Evolutionary conservation across 345 rosid species (phyloP), one percentile per base, ranked within the genome.

Genomic region (Trapa incisa): DNA sequence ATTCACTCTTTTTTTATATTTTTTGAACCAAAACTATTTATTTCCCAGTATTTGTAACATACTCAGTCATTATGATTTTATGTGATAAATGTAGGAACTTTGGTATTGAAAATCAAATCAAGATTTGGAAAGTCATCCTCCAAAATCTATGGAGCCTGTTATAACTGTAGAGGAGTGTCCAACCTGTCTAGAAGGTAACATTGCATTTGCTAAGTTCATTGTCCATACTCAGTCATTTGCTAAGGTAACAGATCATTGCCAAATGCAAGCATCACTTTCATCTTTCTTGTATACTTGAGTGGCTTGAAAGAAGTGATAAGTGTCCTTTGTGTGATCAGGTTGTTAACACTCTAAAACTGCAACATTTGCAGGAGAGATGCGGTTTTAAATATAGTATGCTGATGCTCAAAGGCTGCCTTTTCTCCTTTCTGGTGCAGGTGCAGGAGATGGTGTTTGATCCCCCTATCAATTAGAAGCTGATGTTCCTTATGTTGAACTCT

Each of bases 231-330:
- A 91, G 79, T 95, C 91, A 72, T 96, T 89, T 81, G 72, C 52
- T 4, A 22, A 22, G 96, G 86, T 78, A 91, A 95, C 71, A 85
- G 83, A 81, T 95, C 72, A 39, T 74, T 65, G 80, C 97, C 32
- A 84, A 89, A 77, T 95, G 99, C 10, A 90, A 91, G 74, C 99
- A 95, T 79, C 95, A 91, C 81, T 94, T 87, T 82, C 99, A 94
- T 75, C 88, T 94, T 29, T 86, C 96, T 0, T 94, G 99, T 86
- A 89, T 94, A 75, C 87, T 94, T 41, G 99, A 94, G 83, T 94
- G 99, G 99, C 78, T 87, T 89, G 99, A 94, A 83, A 87, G 99
- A 81, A 95, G 99, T 70, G 97, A 95, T 43, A 81, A 89, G 13
- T 95, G 99, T 79, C 97, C 97, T 0, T 96, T 91, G 53, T 95